Conservation (phyloP, 345 rosid genomes). For the Draba incana region DNA sequence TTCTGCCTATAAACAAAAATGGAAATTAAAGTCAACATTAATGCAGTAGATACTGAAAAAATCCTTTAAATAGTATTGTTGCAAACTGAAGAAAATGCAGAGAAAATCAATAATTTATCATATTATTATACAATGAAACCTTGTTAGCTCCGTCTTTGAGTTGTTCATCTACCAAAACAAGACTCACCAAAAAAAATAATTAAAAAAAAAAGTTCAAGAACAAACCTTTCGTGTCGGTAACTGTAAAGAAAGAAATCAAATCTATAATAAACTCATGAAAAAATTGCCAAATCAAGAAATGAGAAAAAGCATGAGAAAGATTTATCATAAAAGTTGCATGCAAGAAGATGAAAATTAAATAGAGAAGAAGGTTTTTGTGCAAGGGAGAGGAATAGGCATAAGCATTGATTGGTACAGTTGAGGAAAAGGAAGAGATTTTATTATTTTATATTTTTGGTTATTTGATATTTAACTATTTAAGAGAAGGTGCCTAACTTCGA, state of each 20-base stretch:
- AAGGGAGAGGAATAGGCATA: conserved; percentile 30
- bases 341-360: conserved; percentile 23
- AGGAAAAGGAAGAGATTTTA: conserved; percentile 25
- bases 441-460: not conserved
- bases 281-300: conserved; percentile 28
- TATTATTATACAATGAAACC: not conserved
- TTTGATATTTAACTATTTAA: conserved; percentile 7
- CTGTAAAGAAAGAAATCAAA: conserved; percentile 19
- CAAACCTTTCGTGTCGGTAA: conserved; percentile 46
- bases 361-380: conserved; percentile 16
- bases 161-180: conserved; percentile 43
- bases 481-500: conserved; percentile 42
- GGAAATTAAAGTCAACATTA: conserved; percentile 25
- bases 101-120: not conserved
- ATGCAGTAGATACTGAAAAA: conserved; percentile 17
- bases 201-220: conserved; percentile 37
- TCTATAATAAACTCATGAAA: conserved; percentile 28
- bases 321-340: conserved; percentile 40
- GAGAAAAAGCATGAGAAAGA: conserved; percentile 25
- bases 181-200: not conserved
- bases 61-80: conserved; percentile 23
- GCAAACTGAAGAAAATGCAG: conserved; percentile 11
- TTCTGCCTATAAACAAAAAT: conserved; percentile 26
- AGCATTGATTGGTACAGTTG: conserved; percentile 45
- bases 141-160: conserved; percentile 47